Percentiles rank a stretch among this genome's conserved stretches.
phyloP scores from a whole-genome alignment of 2,329 filamentous ascomycete species.

The Rutstroemia sp. region DNA sequence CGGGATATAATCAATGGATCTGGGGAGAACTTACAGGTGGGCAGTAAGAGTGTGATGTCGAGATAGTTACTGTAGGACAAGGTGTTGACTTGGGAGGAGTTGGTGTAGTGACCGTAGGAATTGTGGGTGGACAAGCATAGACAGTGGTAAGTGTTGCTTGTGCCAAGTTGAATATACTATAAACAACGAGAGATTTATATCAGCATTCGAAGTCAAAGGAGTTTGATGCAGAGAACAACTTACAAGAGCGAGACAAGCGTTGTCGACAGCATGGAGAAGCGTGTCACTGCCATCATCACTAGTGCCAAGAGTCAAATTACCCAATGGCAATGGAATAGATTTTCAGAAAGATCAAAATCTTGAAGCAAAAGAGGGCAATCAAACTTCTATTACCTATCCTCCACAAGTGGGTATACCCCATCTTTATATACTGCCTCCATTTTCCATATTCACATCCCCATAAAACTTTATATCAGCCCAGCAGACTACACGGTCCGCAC shows the following conservation, averaged over 20 bases:
- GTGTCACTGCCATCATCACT: too few relatives aligned
- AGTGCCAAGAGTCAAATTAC: too few relatives aligned
- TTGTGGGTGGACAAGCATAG: neutral
- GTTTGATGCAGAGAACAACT: too few relatives aligned
- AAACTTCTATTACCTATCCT: too few relatives aligned
- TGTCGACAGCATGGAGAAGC: too few relatives aligned
- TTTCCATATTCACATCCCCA: neutral
- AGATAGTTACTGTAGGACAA: conserved; percentile 23
- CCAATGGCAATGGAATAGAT: too few relatives aligned
- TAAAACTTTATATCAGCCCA: neutral
- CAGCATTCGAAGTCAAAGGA: too few relatives aligned
- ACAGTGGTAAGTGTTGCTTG: neutral
- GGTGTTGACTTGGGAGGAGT: neutral
- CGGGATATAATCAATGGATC: too few relatives aligned
- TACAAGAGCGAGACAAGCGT: neutral
- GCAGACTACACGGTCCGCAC: neutral
- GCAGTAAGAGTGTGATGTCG: conserved; percentile 12
- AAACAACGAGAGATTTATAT: too few relatives aligned
- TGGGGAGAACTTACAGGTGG: neutral
- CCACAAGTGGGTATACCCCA: too few relatives aligned
- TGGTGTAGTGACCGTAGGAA: neutral
- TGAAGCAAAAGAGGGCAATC: too few relatives aligned
- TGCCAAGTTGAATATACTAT: neutral
- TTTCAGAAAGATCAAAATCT: too few relatives aligned
- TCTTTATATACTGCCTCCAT: neutral